phyloP scores from a whole-genome alignment of 2,329 filamentous ascomycete genomes.

The Tolypocladium paradoxum region DNA sequence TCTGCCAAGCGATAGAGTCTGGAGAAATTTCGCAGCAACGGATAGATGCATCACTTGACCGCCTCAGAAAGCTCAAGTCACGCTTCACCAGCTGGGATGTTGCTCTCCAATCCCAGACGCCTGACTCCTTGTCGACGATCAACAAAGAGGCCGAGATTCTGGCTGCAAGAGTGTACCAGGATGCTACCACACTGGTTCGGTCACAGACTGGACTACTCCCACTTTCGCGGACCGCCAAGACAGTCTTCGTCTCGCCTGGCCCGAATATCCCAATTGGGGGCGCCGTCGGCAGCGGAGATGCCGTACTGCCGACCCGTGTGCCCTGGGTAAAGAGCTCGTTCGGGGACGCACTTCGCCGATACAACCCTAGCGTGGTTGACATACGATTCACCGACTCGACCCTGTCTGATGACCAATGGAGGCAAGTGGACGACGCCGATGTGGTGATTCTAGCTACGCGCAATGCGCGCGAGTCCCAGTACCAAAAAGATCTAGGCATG shows the following conservation, averaged over 20 bases:
- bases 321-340: slow-evolving; percentile 14
- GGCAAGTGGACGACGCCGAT: slow-evolving; percentile 9
- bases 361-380: slow-evolving; percentile 6
- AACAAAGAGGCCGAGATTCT: slow-evolving; percentile 8
- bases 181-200: slow-evolving; percentile 12
- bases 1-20: slow-evolving; percentile 9
- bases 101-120: slow-evolving; percentile 5
- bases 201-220: slow-evolving; percentile 7
- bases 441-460: slow-evolving; percentile 14
- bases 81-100: slow-evolving; percentile 12
- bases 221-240: slow-evolving; percentile 5
- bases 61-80: slow-evolving; percentile 9
- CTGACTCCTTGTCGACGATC: slow-evolving; percentile 5
- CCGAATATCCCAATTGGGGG: slow-evolving; percentile 12
- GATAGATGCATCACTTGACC: slow-evolving; percentile 9
- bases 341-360: slow-evolving; percentile 8
- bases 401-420: slow-evolving; percentile 9
- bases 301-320: slow-evolving; percentile 11
- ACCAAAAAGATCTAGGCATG: slow-evolving; percentile 11
- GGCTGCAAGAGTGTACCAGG: slow-evolving; percentile 9
- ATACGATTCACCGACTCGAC: slow-evolving; percentile 11
- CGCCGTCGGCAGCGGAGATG: slow-evolving; percentile 11
- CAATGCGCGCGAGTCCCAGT: slow-evolving; percentile 13
- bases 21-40: slow-evolving; percentile 7
- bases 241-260: slow-evolving; percentile 14